Base-by-base conservation (phyloP, 768 basidiomycete species). In the Cantharellus anzutake region DNA sequence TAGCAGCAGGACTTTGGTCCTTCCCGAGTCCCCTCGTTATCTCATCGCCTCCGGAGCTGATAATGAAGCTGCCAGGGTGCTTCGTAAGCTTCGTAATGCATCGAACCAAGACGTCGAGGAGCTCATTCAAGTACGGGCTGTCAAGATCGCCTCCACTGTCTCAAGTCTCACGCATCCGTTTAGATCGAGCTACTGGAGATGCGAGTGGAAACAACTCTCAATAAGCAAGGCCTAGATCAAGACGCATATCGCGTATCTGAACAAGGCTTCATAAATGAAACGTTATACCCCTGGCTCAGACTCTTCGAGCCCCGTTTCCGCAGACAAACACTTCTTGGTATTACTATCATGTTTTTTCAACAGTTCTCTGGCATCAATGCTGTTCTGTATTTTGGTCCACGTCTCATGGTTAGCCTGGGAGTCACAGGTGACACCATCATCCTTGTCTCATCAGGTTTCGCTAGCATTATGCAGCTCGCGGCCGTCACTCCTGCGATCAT, bases 291-390 rank as follows among this genome's bases (percentile, higher is more conserved):
- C 0, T 88, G 85, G 86, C 72, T 66, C 4, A 72, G 72, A 35
- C 72, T 89, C 4, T 81, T 84, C 60, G 70, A 70, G 4, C 66
- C 64, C 1, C 76, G 75, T 59, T 81, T 82, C 65, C 70, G 78
- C 14, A 71, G 75, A 58, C 75, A 85, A 41, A 88, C 86, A 0
- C 68, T 78, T 66, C 77, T 88, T 42, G 86, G 84, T 2, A 73
- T 86, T 4, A 69, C 80, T 66, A 78, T 87, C 64, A 86, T 87
- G 82, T 79, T 85, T 57, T 89, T 88, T 65, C 87, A 90, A 70
- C 87, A 89, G 71, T 89, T 87, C 87, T 83, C 80, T 60, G 87
- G 87, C 2, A 90, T 89, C 63, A 90, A 89, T 65, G 86, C 87
- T 5, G 67, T 90, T 40, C 72, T 89, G 4, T 90, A 89, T 65